Percentiles rank a stretch among this genome's conserved stretches.
These are phyloP conservation scores for Fusarium sp. DNA, from an alignment of 2,329 filamentous ascomycete species.

Conservation along the genomic window DNA sequence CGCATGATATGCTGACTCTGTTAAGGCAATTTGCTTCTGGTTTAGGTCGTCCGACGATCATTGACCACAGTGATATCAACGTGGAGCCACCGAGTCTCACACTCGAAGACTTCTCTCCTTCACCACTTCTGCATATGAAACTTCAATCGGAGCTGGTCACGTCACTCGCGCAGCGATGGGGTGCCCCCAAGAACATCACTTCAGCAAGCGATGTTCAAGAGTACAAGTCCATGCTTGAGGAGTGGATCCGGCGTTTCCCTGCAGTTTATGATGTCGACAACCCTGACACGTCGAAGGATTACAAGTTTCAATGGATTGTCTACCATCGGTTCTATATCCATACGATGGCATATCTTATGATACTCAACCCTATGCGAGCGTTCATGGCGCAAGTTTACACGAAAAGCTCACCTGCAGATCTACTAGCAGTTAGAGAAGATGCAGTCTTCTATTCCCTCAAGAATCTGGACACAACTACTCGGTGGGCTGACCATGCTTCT, in stretches of 20 bases:
- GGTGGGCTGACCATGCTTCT: constrained; percentile 53
- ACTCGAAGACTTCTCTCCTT: constrained; percentile 44
- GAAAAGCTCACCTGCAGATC: constrained; percentile 39
- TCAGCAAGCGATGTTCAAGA: constrained; percentile 42
- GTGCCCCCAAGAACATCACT: constrained; percentile 39
- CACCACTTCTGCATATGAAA: constrained; percentile 48
- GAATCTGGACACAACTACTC: constrained; percentile 50
- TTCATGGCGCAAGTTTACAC: constrained; percentile 52
- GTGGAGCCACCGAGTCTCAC: constrained; percentile 45
- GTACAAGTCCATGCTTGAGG: constrained; percentile 46
- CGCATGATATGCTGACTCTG: background rate
- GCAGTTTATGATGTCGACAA: constrained; percentile 48
- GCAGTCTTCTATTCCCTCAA: constrained; percentile 54
- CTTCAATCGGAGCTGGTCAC: constrained; percentile 47
- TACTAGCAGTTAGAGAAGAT: constrained; percentile 48
- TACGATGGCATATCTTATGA: constrained; percentile 54
- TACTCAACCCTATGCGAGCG: constrained; percentile 56
- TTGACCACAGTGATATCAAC: constrained; percentile 46
- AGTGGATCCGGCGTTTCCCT: constrained; percentile 54
- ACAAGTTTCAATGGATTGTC: constrained; percentile 50
- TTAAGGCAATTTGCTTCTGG: constrained; percentile 48
- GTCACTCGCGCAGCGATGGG: constrained; percentile 41
- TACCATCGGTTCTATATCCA: constrained; percentile 57
- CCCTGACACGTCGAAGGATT: constrained; percentile 53
- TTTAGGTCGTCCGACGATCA: constrained; percentile 45